Evolutionary conservation across 2,329 filamentous ascomycete species (phyloP), one percentile per base, ranked within the genome.

Genomic region (Cordyceps cateniannulata): DNA sequence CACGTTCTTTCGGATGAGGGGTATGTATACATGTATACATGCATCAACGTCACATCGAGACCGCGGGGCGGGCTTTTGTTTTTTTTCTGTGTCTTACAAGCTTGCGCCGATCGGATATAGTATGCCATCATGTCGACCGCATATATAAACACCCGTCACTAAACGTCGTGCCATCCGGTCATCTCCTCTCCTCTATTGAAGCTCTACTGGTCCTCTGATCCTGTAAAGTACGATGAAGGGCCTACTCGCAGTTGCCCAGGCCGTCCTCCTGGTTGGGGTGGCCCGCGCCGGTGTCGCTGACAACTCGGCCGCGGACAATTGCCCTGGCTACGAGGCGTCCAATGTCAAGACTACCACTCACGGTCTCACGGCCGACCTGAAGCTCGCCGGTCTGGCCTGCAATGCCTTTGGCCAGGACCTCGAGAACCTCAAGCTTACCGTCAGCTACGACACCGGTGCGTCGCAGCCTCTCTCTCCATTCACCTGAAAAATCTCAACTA

Each of bases 321-420:
- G 87, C 68, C 85, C 85, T 1, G 87, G 87, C 12, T 90, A 90
- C 72, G 77, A 69, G 24, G 87, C 85, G 2, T 81, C 79, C 5
- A 83, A 86, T 67, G 76, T 88, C 18, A 69, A 74, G 56, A 72
- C 77, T 53, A 80, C 74, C 0, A 67, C 71, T 50, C 75, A 75
- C 59, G 82, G 82, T 16, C 73, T 91, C 53, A 87, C 62, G 47
- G 68, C 68, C 2, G 62, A 69, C 22, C 56, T 70, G 27, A 64
- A 58, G 7, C 62, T 70, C 16, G 68, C 66, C 2, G 68, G 68
- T 22, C 53, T 62, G 18, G 60, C 65, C 2, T 70, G 69, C 63
- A 62, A 69, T 40, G 65, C 57, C 8, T 70, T 65, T 25, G 65
- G 69, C 5, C 57, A 56, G 0, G 69, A 70, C 27, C 50, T 70